Percentiles rank a stretch among this genome's conserved stretches.
phyloP scores from a whole-genome alignment of 805 yeast species.

The Candida maltosa region DNA sequence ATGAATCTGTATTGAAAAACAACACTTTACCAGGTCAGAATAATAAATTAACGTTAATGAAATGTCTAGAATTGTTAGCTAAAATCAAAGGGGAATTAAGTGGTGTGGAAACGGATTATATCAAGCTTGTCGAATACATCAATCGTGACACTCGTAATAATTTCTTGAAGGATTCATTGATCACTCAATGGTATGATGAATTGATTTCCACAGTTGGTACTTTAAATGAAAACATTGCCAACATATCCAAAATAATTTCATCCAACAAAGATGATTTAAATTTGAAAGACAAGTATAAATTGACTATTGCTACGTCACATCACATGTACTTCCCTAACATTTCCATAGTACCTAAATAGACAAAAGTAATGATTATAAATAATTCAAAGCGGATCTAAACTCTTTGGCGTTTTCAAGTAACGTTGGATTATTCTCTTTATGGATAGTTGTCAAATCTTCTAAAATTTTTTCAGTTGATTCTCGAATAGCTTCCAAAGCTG shows the following conservation, averaged over 20 bases:
- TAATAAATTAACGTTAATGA: conserved; percentile 4
- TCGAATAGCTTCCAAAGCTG: conserved; percentile 26
- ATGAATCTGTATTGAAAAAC: conserved; percentile 10
- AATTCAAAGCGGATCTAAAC: neutral
- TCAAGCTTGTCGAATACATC: conserved; percentile 3
- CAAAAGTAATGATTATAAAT: no score
- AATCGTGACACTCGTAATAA: conserved; percentile 4
- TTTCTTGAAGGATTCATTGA: conserved; percentile 3
- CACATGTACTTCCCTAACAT: conserved; percentile 25
- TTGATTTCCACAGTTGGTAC: conserved; percentile 15
- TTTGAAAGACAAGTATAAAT: conserved; percentile 5
- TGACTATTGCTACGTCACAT: conserved; percentile 13
- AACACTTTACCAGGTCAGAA: conserved; percentile 4
- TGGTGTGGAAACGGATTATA: neutral
- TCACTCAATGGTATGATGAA: conserved; percentile 16
- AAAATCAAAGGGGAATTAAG: conserved; percentile 1
- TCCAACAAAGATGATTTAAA: conserved; percentile 6
- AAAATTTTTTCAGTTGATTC: conserved; percentile 25
- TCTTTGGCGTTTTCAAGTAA: conserved; percentile 5
- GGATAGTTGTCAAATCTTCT: conserved; percentile 20
- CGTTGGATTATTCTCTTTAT: conserved; percentile 14
- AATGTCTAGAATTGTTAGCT: conserved; percentile 7
- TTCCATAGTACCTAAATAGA: conserved; percentile 4
- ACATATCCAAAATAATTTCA: conserved; percentile 3
- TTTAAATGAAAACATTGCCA: conserved; percentile 7